A percentile compares a stretch with the other conserved stretches of the same genome.
Evolutionary conservation across 352 stramenopile genomes (phyloP).

Genomic region (Globisporangium iwayamae): DNA sequence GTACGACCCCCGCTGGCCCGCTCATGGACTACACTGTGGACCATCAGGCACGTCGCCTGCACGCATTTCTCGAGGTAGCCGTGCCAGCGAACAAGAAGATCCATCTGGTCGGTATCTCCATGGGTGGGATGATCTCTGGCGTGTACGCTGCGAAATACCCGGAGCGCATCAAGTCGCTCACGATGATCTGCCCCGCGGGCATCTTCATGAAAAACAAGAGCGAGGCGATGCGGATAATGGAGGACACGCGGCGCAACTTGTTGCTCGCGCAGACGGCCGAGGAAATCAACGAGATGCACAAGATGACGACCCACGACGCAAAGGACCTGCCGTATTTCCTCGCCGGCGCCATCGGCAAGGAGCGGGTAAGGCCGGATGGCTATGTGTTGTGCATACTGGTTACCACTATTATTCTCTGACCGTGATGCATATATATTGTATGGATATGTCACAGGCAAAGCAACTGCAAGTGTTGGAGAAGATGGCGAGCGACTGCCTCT

Average conservation of each 20-base stretch:
- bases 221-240: conserved; percentile 45
- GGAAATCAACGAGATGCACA: conserved; percentile 57
- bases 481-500: conserved; percentile 44
- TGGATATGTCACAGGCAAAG: conserved; percentile 16
- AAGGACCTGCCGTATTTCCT: conserved; percentile 33
- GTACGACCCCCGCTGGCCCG: conserved; percentile 46
- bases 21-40: conserved; percentile 48
- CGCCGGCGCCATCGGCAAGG: conserved; percentile 28
- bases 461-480: conserved; percentile 51
- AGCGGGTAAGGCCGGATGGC: conserved; percentile 25
- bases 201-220: conserved; percentile 70
- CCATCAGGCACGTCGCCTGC: conserved; percentile 46
- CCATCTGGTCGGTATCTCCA: conserved; percentile 72
- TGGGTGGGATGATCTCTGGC: conserved; percentile 76
- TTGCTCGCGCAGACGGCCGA: conserved; percentile 56
- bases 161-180: conserved; percentile 49
- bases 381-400: not conserved
- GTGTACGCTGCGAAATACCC: conserved; percentile 65
- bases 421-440: not conserved
- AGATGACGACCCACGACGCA: conserved; percentile 34
- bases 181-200: conserved; percentile 70
- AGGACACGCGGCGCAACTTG: conserved; percentile 61
- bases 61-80: conserved; percentile 53
- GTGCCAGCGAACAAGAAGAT: conserved; percentile 49
- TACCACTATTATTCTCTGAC: not conserved